Evolutionary conservation across 2,329 filamentous ascomycete species (phyloP).

Genomic region (Grosmannia huntii): DNA sequence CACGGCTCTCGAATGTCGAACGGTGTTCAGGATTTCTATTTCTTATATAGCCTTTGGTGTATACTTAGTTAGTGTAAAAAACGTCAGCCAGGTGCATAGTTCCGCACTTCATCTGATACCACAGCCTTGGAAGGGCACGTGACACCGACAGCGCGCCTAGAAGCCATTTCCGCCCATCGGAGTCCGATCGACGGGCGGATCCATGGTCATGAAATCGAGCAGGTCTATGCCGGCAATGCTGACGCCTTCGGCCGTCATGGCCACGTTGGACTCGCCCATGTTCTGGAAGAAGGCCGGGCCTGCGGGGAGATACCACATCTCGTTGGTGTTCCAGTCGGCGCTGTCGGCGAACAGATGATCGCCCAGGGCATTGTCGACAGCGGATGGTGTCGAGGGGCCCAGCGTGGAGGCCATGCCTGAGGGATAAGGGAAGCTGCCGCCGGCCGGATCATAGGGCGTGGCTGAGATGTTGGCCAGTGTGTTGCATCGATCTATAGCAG

Average conservation of each 20-base stretch:
- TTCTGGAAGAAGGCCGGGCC: conserved; percentile 54
- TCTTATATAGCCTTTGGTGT: background rate
- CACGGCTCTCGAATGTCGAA: background rate
- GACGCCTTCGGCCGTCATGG: conserved; percentile 55
- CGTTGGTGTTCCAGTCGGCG: conserved; percentile 41
- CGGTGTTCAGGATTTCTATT: background rate
- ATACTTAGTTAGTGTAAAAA: background rate
- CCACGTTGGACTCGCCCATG: conserved; percentile 45
- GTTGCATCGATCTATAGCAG: conserved; percentile 23
- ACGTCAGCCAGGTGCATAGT: background rate
- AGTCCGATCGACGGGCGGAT: conserved; percentile 17
- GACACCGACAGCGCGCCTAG: no score
- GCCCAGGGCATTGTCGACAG: conserved; percentile 16
- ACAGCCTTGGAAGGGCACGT: background rate
- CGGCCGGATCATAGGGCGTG: conserved; percentile 46
- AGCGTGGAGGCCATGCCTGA: conserved; percentile 32
- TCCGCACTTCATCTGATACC: background rate
- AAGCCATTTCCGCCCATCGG: conserved; percentile 3
- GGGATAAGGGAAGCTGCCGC: conserved; percentile 41
- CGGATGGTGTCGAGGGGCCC: conserved; percentile 33
- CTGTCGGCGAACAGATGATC: conserved; percentile 31
- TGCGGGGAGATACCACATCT: conserved; percentile 56
- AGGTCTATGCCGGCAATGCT: conserved; percentile 55
- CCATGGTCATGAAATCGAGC: conserved; percentile 57
- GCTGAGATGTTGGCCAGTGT: conserved; percentile 45